phyloP scores from a whole-genome alignment of 192 early-diverging fungal genomes.

The Haplosporangium gracile region DNA sequence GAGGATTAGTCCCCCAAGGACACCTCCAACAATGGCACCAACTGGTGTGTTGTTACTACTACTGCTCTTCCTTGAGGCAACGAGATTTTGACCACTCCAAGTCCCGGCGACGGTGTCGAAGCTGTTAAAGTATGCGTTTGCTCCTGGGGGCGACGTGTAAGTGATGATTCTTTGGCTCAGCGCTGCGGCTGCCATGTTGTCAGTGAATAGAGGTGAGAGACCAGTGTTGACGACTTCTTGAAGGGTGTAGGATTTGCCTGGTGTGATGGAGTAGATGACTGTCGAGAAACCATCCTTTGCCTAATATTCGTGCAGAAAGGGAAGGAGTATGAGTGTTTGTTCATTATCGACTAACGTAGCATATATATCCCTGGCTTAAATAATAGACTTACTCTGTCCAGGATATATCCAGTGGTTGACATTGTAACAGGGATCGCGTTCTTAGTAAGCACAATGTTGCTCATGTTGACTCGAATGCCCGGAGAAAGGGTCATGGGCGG shows the following conservation, averaged over 20 bases:
- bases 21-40: background rate
- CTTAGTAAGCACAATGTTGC: background rate
- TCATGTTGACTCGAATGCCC: background rate
- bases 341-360: background rate
- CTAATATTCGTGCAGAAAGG: background rate
- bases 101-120: background rate
- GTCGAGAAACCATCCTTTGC: background rate
- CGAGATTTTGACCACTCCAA: background rate
- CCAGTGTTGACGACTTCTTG: background rate
- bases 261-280: background rate
- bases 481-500: background rate
- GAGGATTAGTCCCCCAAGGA: background rate
- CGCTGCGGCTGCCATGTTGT: background rate
- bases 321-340: background rate
- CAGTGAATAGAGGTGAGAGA: background rate
- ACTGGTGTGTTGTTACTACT: background rate
- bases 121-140: background rate
- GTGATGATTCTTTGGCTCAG: background rate
- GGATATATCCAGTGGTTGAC: background rate
- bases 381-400: background rate
- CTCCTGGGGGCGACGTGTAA: background rate
- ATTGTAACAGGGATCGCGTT: background rate
- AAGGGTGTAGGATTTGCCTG: background rate
- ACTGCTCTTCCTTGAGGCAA: background rate
- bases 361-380: background rate